phyloP scores from a whole-genome alignment of 345 rosid species.

The Schrenkiella parvula region DNA sequence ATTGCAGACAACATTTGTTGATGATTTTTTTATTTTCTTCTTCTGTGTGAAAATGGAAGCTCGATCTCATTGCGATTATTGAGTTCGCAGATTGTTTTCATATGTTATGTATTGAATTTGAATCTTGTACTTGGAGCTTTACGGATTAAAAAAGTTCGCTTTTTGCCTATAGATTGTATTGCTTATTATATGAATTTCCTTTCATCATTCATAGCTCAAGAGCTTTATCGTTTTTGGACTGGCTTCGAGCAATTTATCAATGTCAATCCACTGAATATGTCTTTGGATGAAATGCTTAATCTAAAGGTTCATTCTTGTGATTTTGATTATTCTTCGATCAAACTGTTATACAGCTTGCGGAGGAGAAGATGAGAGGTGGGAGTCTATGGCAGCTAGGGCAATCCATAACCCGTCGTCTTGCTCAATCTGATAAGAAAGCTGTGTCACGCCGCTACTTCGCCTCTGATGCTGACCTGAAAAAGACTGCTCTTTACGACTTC shows the following conservation, averaged over 20 bases:
- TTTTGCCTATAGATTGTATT: slow-evolving; percentile 11
- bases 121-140: background rate
- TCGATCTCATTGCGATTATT: slow-evolving; percentile 18
- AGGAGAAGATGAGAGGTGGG: slow-evolving; percentile 81
- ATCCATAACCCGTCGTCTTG: slow-evolving; percentile 74
- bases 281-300: background rate
- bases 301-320: background rate
- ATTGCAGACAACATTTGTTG: slow-evolving; percentile 3
- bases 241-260: background rate
- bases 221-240: background rate
- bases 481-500: slow-evolving; percentile 86
- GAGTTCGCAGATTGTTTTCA: slow-evolving; percentile 1
- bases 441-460: slow-evolving; percentile 63
- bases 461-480: slow-evolving; percentile 77
- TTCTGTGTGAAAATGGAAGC: background rate
- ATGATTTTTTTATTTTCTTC: background rate
- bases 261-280: background rate
- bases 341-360: slow-evolving; percentile 18
- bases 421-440: slow-evolving; percentile 68
- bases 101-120: background rate
- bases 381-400: slow-evolving; percentile 96
- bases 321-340: slow-evolving; percentile 23
- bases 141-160: background rate
- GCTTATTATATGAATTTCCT: background rate
- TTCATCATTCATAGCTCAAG: background rate